Evolutionary conservation across 257 asterid genomes (phyloP).

Genomic region (Gentiana straminea): DNA sequence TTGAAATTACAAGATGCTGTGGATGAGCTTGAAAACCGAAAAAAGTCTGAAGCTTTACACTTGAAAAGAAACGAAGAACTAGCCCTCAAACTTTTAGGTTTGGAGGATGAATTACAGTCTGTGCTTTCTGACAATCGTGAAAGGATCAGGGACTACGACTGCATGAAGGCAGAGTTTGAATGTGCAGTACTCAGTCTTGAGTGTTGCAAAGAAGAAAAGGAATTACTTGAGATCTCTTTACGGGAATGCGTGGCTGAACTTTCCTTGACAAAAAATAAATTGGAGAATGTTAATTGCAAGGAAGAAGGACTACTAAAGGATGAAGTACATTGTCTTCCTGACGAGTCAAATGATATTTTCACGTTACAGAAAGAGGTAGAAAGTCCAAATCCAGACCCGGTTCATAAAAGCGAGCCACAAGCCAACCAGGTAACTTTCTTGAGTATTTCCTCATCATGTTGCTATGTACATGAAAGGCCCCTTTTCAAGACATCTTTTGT

Average conservation of each 20-base stretch:
- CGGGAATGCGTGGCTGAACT: constrained; percentile 52
- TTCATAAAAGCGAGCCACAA: constrained; percentile 16
- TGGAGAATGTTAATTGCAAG: constrained; percentile 30
- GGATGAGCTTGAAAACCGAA: constrained; percentile 77
- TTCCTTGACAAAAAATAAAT: constrained; percentile 33
- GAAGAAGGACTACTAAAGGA: constrained; percentile 18
- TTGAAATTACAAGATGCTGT: constrained; percentile 82
- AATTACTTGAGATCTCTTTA: constrained; percentile 46
- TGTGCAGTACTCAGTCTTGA: constrained; percentile 82
- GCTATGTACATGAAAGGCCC: background rate
- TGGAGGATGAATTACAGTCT: constrained; percentile 57
- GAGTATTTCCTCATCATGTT: background rate
- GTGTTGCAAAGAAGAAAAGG: constrained; percentile 98
- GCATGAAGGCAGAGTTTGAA: constrained; percentile 74
- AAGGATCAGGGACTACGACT: constrained; percentile 50
- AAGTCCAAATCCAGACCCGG: constrained; percentile 8
- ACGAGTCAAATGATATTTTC: constrained; percentile 19
- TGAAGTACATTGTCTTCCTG: constrained; percentile 11
- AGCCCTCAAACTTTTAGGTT: constrained; percentile 41
- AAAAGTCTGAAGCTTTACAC: constrained; percentile 72
- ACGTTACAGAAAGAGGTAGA: constrained; percentile 10
- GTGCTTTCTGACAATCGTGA: constrained; percentile 71
- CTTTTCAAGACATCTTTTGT: no score
- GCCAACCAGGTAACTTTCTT: constrained; percentile 34
- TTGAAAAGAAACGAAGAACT: constrained; percentile 70